A percentile compares a stretch with the other conserved stretches of the same genome.
phyloP scores from a whole-genome alignment of 2,329 filamentous ascomycete species.

The Alternaria atra region DNA sequence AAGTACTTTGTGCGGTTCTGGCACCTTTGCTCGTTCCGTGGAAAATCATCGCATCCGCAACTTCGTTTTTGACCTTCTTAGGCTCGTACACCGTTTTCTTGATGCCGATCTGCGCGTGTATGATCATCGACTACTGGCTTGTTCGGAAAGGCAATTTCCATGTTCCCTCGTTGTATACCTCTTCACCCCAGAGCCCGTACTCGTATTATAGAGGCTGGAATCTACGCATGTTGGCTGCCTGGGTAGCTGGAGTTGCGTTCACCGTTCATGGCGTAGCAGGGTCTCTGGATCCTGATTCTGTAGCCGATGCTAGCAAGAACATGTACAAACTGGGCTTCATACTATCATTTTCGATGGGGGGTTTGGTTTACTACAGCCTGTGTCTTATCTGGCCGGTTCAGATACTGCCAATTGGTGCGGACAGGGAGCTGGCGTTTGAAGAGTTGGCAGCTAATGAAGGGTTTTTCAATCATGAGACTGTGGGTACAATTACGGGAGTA shows the following conservation, averaged over 20 bases:
- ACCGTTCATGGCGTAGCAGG: slow-evolving; percentile 30
- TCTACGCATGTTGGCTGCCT: slow-evolving; percentile 29
- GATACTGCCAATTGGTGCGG: slow-evolving; percentile 20
- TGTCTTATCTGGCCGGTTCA: slow-evolving; percentile 25
- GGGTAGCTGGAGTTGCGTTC: slow-evolving; percentile 28
- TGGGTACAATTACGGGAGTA: slow-evolving; percentile 25
- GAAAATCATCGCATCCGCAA: slow-evolving; percentile 39
- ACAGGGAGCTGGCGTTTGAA: slow-evolving; percentile 23
- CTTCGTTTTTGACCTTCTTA: slow-evolving; percentile 40
- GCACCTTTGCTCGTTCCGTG: slow-evolving; percentile 32
- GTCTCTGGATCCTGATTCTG: slow-evolving; percentile 23
- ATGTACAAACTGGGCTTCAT: slow-evolving; percentile 33
- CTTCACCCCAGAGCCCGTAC: slow-evolving; percentile 20
- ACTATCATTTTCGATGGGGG: slow-evolving; percentile 25
- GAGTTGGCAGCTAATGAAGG: slow-evolving; percentile 26
- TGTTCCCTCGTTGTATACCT: slow-evolving; percentile 27
- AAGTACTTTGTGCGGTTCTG: slow-evolving; percentile 28
- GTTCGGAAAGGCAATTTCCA: slow-evolving; percentile 32
- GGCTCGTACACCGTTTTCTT: slow-evolving; percentile 38
- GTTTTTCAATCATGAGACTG: slow-evolving; percentile 26
- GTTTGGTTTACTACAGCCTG: slow-evolving; percentile 24
- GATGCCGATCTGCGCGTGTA: slow-evolving; percentile 33
- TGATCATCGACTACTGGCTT: slow-evolving; percentile 31
- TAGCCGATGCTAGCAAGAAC: slow-evolving; percentile 25
- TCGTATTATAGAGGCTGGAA: slow-evolving; percentile 33